Evolutionary conservation across 2,329 filamentous ascomycete genomes (phyloP), one percentile per base, ranked within the genome.

Genomic region (Xylariales sp.): DNA sequence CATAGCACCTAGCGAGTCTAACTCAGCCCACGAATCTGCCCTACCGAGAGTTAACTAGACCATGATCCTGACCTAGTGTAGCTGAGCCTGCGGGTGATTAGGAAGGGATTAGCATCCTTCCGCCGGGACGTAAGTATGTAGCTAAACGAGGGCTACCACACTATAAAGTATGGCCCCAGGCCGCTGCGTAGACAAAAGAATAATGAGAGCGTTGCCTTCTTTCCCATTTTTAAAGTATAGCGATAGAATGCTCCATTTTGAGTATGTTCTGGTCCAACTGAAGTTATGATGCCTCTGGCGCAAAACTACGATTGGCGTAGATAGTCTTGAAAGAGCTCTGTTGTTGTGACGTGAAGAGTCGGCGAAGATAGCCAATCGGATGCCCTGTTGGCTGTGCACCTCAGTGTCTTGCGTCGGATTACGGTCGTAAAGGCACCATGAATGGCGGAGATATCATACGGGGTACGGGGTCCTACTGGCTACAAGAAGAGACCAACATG

Each of bases 21-120:
- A 56, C 63, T 62, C 58, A 62, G 67, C 63, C 63, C 43, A 60
- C 49, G 49, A 69, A 46, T 65, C 30, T 28, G 63, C 66, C 66
- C 46, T 45, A 16, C 41, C 36, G 36, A 45, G 6, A 52, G 49
- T 39, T 39, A 50, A 43, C 43, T n/a, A 53, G 54, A 28, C 14
- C 53, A 8, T 30, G 36, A 45, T 23, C 23, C 36, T 49, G 18
- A 12, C 10, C 36, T 28, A 32, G 16, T 23, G 9, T 41, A 55
- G 53, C 16, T 32, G 12, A 18, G 5, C 18, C 18, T 36, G 28
- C 34, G 41, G 39, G 39, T 45, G 32, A 62, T 23, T 12, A 43
- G 52, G 60, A 55, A 46, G 43, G 60, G 60, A 62, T 57, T 57
- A 58, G 62, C 62, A 58, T 64, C 53, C 62, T 58, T 12, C 34